Evolutionary conservation across 805 yeast species (phyloP), one percentile per base, ranked within the genome.

Genomic region (Monosporozyma solicola): DNA sequence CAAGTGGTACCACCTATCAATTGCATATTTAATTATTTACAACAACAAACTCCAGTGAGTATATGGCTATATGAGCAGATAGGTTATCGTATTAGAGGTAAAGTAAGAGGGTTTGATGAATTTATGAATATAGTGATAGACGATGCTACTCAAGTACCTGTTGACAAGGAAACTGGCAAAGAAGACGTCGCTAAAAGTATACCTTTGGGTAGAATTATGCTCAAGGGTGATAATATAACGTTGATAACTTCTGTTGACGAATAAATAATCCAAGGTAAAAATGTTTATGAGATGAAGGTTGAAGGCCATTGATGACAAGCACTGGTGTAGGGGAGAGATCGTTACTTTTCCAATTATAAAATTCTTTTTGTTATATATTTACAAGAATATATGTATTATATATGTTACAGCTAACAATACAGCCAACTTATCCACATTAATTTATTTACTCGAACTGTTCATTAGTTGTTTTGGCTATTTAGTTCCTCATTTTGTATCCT

Each of bases 201-300:
- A 29, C 69, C 71, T n/a, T 63, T 88, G 53, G 96, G 96, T 1
- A 74, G 86, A 54, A 80, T 94, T 25, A 67, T 94, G 58, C 73
- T 94, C 53, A 94, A 94, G 69, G 99, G 99, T 3, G 99, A 94
- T 65, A 94, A 90, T 65, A 87, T 94, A 47, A 85, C 96, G 8
- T 71, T 92, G 53, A 85, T 94, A 33, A 69, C 76, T 8, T 53
- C 68, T 1, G 51, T 53, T n/a, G 61, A 59, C n/a, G 54, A 53
- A 41, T 48, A 51, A 39, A 22, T 16, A 24, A 39, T 39, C n/a
- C 5, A 10, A 20, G 9, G 2, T 20, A 20, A 7, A 41, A 7
- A 15, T 5, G 39, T 13, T 35, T 35, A 35, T 5, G 39, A n/a
- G 22, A 5, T 15, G 39, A 35, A 13, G 7, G 15, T 4, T 35